phyloP scores from a whole-genome alignment of 176 grass and related monocot genomes.

The Tillandsia leiboldiana region DNA sequence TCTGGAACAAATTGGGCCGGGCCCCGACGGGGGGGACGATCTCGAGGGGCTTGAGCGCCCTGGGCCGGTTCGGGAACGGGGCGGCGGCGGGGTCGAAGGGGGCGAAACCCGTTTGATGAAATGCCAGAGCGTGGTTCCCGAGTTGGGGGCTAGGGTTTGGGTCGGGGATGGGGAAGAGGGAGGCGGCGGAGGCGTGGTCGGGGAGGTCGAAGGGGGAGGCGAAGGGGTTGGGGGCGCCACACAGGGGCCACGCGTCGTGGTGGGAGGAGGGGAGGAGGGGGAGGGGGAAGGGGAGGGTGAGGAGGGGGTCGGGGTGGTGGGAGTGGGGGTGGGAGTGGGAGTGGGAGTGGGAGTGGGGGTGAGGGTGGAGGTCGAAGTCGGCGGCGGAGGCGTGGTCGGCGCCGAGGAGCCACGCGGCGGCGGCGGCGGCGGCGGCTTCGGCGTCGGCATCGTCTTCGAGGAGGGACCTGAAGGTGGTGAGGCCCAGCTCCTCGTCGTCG shows the following conservation, averaged over 20 bases:
- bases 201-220: not conserved
- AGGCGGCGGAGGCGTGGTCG: not conserved
- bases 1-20: slow-evolving; percentile 22
- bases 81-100: slow-evolving; percentile 5
- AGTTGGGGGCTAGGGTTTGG: not conserved
- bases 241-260: not conserved
- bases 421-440: not conserved
- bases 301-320: not conserved
- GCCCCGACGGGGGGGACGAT: slow-evolving; percentile 13
- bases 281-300: not conserved
- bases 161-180: not conserved
- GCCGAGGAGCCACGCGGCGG: slow-evolving; percentile 14
- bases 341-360: not conserved
- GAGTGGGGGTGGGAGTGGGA: not conserved
- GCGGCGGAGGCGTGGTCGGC: slow-evolving; percentile 1
- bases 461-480: slow-evolving; percentile 34
- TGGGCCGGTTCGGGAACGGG: slow-evolving; percentile 14
- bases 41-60: slow-evolving; percentile 17
- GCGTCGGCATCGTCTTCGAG: slow-evolving; percentile 15
- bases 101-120: slow-evolving; percentile 7
- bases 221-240: not conserved
- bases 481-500: slow-evolving; percentile 38
- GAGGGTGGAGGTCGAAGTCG: not conserved
- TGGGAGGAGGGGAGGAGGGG: not conserved
- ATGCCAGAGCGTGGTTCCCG: not conserved